Evolutionary conservation across 2,329 filamentous ascomycete genomes (phyloP).

Genomic region (Chrysoporthe austroafricana): DNA sequence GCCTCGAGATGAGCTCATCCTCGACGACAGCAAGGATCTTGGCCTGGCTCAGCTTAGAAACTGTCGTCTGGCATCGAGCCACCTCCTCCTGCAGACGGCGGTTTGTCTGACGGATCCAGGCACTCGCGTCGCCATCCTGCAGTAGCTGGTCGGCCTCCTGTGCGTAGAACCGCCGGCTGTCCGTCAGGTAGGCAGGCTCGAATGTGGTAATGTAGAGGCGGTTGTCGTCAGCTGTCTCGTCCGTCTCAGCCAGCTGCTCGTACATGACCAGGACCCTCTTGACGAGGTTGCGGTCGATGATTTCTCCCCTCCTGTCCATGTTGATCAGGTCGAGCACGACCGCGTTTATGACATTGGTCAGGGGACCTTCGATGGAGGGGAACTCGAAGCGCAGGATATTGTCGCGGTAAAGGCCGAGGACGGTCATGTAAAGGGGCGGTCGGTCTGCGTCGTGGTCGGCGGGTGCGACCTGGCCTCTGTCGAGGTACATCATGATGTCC

Average conservation of each 20-base stretch:
- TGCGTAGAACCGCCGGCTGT: constrained; percentile 75
- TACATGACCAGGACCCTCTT: constrained; percentile 88
- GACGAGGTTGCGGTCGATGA: constrained; percentile 82
- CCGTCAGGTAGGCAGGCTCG: constrained; percentile 74
- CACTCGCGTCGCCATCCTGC: constrained; percentile 76
- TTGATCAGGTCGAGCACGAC: constrained; percentile 89
- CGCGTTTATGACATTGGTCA: constrained; percentile 76
- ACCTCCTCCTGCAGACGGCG: constrained; percentile 78
- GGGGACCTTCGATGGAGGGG: constrained; percentile 48
- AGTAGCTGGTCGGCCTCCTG: constrained; percentile 76
- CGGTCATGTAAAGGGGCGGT: constrained; percentile 79
- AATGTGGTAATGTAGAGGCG: constrained; percentile 86
- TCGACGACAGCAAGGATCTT: constrained; percentile 82
- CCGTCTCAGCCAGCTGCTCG: constrained; percentile 81
- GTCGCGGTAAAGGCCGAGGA: constrained; percentile 88
- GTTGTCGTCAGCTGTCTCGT: constrained; percentile 74
- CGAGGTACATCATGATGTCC: constrained; percentile 97
- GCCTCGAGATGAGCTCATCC: constrained; percentile 74
- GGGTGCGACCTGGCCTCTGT: constrained; percentile 71
- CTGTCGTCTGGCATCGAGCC: constrained; percentile 79
- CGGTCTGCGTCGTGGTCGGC: constrained; percentile 61
- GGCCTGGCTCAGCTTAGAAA: constrained; percentile 71
- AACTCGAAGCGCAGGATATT: constrained; percentile 66
- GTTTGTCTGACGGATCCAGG: constrained; percentile 78
- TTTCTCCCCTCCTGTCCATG: constrained; percentile 88